Evolutionary conservation across 257 asterid genomes (phyloP).

Genomic region (Marsdenia floribunda): DNA sequence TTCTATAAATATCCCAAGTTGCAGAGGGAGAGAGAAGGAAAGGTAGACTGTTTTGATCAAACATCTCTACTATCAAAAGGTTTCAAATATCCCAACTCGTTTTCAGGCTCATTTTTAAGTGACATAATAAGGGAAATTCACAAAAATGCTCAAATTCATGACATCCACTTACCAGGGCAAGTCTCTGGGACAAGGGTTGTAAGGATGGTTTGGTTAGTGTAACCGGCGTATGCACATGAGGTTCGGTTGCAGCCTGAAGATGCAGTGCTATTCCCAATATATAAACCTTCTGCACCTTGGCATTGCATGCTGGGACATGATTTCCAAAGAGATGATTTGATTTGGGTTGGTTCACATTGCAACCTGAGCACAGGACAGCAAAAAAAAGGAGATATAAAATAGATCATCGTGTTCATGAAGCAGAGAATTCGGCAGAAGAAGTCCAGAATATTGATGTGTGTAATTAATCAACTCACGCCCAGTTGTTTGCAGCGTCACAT

Average conservation of each 20-base stretch:
- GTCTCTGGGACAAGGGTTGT: conserved; percentile 34
- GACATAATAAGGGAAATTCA: neutral
- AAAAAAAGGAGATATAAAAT: neutral
- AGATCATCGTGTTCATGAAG: neutral
- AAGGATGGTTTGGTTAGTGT: conserved; percentile 33
- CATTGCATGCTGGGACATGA: conserved; percentile 54
- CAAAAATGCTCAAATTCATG: neutral
- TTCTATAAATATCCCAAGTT: neutral
- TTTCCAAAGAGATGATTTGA: conserved; percentile 33
- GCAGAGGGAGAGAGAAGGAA: too few species aligned
- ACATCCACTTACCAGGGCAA: conserved; percentile 55
- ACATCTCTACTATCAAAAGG: neutral
- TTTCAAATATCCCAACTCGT: neutral
- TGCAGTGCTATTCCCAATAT: conserved; percentile 42
- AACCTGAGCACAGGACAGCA: conserved; percentile 37
- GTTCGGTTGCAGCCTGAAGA: conserved; percentile 44
- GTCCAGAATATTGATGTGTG: neutral
- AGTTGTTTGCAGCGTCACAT: conserved; percentile 56
- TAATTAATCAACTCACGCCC: conserved; percentile 45
- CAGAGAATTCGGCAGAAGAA: neutral
- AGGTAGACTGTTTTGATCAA: too few species aligned
- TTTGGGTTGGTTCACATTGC: conserved; percentile 49
- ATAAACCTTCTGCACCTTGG: conserved; percentile 29
- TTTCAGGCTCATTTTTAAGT: neutral
- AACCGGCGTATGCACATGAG: conserved; percentile 70